phyloP scores from a whole-genome alignment of 345 rosid species.

The Luvunga scandens region DNA sequence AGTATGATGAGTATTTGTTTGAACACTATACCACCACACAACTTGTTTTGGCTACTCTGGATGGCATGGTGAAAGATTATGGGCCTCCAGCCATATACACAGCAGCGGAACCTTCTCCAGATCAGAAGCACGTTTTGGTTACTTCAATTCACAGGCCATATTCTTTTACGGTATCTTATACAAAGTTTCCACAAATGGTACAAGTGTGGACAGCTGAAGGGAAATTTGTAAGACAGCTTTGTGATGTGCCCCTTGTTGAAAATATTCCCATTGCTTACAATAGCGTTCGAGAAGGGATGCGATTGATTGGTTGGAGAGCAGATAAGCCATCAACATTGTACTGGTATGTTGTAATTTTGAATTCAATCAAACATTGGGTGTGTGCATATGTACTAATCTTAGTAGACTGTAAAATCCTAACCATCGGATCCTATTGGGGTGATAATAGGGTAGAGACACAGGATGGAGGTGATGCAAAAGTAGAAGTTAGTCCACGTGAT shows the following conservation, averaged over 20 bases:
- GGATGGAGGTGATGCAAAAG: slow-evolving; percentile 94
- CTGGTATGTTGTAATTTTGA: slow-evolving; percentile 47
- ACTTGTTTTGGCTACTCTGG: slow-evolving; percentile 72
- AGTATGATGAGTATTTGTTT: slow-evolving; percentile 85
- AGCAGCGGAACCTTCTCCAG: slow-evolving; percentile 90
- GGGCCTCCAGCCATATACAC: slow-evolving; percentile 84
- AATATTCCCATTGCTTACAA: slow-evolving; percentile 82
- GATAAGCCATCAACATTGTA: slow-evolving; percentile 84
- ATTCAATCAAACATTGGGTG: background rate
- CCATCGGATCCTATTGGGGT: slow-evolving; percentile 22
- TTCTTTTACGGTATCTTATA: slow-evolving; percentile 84
- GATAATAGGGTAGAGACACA: slow-evolving; percentile 89
- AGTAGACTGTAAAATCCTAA: background rate
- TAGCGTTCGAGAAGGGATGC: slow-evolving; percentile 92
- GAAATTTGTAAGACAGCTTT: slow-evolving; percentile 67
- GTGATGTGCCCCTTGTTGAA: slow-evolving; percentile 89
- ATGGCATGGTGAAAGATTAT: slow-evolving; percentile 66
- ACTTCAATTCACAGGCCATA: slow-evolving; percentile 81
- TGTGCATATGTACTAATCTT: background rate
- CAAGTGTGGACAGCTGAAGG: slow-evolving; percentile 85
- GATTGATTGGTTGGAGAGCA: slow-evolving; percentile 89
- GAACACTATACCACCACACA: slow-evolving; percentile 87
- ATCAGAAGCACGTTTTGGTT: slow-evolving; percentile 63
- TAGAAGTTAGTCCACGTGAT: slow-evolving; percentile 95
- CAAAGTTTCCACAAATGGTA: slow-evolving; percentile 90